Evolutionary conservation across 495 filamentous ascomycete species (phyloP).

Genomic region (Penicillium mononematosum): DNA sequence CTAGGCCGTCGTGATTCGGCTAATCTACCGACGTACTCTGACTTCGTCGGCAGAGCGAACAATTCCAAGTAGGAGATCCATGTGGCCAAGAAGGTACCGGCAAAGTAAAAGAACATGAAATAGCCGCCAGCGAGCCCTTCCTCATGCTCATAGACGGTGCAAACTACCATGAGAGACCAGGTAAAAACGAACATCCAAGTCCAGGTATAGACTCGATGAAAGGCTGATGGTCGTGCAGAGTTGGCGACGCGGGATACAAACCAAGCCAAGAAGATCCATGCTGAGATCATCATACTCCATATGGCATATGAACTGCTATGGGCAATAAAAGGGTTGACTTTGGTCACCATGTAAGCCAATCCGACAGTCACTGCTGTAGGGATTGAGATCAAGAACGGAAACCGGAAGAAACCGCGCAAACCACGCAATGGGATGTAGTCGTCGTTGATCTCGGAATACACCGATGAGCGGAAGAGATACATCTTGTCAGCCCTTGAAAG

Average conservation of each 20-base stretch:
- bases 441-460: slow-evolving; percentile 56
- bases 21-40: slow-evolving; percentile 52
- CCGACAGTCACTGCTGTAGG: slow-evolving; percentile 70
- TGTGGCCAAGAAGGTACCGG: slow-evolving; percentile 69
- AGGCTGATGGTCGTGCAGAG: slow-evolving; percentile 78
- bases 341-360: slow-evolving; percentile 70
- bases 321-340: slow-evolving; percentile 81
- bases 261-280: slow-evolving; percentile 81
- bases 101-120: slow-evolving; percentile 76
- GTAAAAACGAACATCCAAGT: slow-evolving; percentile 78
- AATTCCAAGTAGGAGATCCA: slow-evolving; percentile 75
- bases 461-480: slow-evolving; percentile 72
- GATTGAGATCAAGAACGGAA: slow-evolving; percentile 70
- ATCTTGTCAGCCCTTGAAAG: slow-evolving; percentile 69
- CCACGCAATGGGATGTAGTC: slow-evolving; percentile 67
- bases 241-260: slow-evolving; percentile 79
- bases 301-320: slow-evolving; percentile 85
- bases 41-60: slow-evolving; percentile 71
- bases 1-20: slow-evolving; percentile 41
- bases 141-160: slow-evolving; percentile 71
- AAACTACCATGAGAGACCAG: slow-evolving; percentile 69
- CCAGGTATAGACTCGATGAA: slow-evolving; percentile 75
- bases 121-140: slow-evolving; percentile 74
- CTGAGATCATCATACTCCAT: slow-evolving; percentile 79
- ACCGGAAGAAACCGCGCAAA: slow-evolving; percentile 78